phyloP scores from a whole-genome alignment of 345 rosid genomes.

The Ceriops zippeliana region DNA sequence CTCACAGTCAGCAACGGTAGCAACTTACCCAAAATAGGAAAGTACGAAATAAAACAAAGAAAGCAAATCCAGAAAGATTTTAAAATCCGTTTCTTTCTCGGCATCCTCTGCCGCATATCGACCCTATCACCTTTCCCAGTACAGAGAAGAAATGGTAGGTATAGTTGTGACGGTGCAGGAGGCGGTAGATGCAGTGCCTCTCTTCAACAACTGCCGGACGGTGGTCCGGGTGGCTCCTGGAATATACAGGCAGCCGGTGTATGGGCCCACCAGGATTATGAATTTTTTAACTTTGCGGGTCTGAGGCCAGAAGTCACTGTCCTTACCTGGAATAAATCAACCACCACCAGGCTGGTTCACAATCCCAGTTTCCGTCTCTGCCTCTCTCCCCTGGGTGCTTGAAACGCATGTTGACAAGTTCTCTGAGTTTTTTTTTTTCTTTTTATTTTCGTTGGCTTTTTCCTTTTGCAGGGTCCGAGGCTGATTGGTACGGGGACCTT shows the following conservation, averaged over 20 bases:
- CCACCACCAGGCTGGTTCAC: conserved; percentile 68
- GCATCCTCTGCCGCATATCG: neutral
- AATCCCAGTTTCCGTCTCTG: neutral
- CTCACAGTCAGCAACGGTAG: neutral
- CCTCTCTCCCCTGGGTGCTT: conserved; percentile 4
- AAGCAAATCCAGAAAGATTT: neutral
- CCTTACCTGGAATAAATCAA: conserved; percentile 88
- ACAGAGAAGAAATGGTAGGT: conserved; percentile 40
- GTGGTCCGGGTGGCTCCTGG: conserved; percentile 77
- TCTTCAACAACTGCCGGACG: conserved; percentile 64
- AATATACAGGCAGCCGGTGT: conserved; percentile 68
- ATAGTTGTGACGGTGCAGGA: conserved; percentile 68
- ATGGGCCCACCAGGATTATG: conserved; percentile 76
- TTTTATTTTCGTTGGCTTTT: neutral
- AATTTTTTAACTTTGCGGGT: conserved; percentile 82
- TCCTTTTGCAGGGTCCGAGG: conserved; percentile 43
- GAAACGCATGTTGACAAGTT: neutral
- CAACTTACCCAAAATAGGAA: neutral
- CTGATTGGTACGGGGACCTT: conserved; percentile 89
- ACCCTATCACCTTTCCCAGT: neutral
- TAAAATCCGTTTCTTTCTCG: neutral
- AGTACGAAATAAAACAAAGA: neutral
- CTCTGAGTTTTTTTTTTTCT: conserved; percentile 9
- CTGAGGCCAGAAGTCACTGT: conserved; percentile 62
- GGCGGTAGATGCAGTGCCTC: conserved; percentile 76